Evolutionary conservation across 805 yeast species (phyloP).

Genomic region (Saccharomyces cerevisiae): DNA sequence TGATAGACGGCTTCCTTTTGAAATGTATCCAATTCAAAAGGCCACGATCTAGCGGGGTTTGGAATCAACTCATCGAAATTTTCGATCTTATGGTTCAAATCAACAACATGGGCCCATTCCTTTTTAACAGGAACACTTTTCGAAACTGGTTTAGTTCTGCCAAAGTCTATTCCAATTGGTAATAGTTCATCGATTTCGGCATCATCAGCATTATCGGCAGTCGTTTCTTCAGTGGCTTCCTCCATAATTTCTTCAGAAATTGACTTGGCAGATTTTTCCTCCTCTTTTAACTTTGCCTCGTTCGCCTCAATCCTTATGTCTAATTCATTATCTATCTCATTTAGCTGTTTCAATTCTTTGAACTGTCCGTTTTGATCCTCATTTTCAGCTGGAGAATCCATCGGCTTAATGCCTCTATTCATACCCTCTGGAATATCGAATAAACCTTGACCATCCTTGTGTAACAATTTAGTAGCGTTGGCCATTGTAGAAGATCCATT

Average conservation of each 20-base stretch:
- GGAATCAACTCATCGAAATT: conserved; percentile 87
- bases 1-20: conserved; percentile 97
- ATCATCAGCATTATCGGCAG: conserved; percentile 8
- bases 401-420: conserved; percentile 52
- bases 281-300: conserved; percentile 23
- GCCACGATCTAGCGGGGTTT: conserved; percentile 88
- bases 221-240: conserved; percentile 2
- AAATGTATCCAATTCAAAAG: conserved; percentile 87
- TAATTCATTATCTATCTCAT: conserved; percentile 29
- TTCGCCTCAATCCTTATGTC: conserved; percentile 37
- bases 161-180: conserved; percentile 44
- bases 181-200: conserved; percentile 38
- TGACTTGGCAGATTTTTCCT: conserved; percentile 5
- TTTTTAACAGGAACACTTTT: conserved; percentile 32
- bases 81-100: conserved; percentile 69
- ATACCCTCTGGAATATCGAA: conserved; percentile 81
- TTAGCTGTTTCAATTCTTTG: conserved; percentile 19
- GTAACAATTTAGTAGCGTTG: conserved; percentile 35
- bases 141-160: conserved; percentile 26
- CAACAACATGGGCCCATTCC: conserved; percentile 94
- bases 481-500: conserved; percentile 18
- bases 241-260: conserved; percentile 6
- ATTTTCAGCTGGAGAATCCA: conserved; percentile 2
- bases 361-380: conserved; percentile 14
- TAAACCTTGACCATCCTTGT: conserved; percentile 65